Base-by-base conservation (phyloP, 805 yeast species). In the Cyberlindnera euphorbiae region DNA sequence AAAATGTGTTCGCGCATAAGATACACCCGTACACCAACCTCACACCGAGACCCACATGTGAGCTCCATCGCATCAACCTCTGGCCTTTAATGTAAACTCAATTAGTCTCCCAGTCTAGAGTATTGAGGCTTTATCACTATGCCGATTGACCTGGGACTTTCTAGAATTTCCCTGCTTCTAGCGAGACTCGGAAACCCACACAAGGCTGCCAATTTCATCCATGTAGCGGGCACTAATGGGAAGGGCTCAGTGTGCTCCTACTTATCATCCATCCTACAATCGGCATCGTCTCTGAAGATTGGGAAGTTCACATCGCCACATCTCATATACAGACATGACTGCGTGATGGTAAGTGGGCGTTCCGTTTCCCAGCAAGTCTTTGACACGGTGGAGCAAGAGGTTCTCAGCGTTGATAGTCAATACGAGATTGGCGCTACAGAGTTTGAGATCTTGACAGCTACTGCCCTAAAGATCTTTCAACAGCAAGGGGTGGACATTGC, bases 221-320 rank as follows among this genome's bases (percentile, higher is more conserved):
- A 93, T 54, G 72, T 93, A 4, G 96, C 96, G 0, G 98, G 98
- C 0, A 90, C 98, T 8, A 90, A 90, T 55, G 98, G 98, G 0
- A 90, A 90, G 54, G 98, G 98, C 0, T 88, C 97, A 0, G 84
- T 89, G 0, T 78, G 95, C 40, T 79, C 96, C 0, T 89, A 88
- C 55, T 40, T 93, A 8, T 69, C 87, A 4, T 76, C 87, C 13
- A 66, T 81, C 3, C 58, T 89, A 74, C 15, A 55, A 58, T 11
- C 66, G 75, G 64, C 55, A 3, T 38, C 41, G 1, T 25, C 62
- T 1, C 59, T 73, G 27, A 53, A 59, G 18, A 75, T 78, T 35
- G 97, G 97, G 1, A 73, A 81, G 42, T 90, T 88, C 64, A 88
- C 94, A 1, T 82, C 95, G 4, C 98, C 98, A 1, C 96, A 89